Evolutionary conservation across 2,329 filamentous ascomycete genomes (phyloP), one percentile per base, ranked within the genome.

Genomic region (Xylaria sp.): DNA sequence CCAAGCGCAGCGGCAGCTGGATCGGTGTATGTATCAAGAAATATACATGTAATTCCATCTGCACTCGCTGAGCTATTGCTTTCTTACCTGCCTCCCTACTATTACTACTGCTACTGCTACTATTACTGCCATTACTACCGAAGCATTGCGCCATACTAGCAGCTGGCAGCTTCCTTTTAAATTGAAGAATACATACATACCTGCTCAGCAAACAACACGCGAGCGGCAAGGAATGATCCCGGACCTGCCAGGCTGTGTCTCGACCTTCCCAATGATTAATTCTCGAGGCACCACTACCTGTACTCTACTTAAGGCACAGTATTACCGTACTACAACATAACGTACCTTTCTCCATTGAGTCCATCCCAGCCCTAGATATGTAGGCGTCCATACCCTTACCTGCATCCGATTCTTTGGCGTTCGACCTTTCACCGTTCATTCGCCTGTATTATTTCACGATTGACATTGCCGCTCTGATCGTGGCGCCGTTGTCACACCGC

Each of bases 11-110:
- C 54, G 36, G 54, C 54, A 42, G 36, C 49, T 70, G 31, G 60
- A 70, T 69, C 67, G 61, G 67, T 70, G 60, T 67, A 70, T 70
- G 60, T 40, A 40, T 40, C 38, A 40, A 40, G 11, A 60, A 67
- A 65, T 65, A 62, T 38, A 59, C 66, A 31, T 66, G 53, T 65
- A 65, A 54, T 53, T 69, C 64, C 65, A 48, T 67, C 57, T 67
- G 46, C 51, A 48, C 59, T 66, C 20, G 63, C 54, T 57, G 66
- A 59, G 66, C 66, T 58, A 17, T 11, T 20, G n/a, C 44, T 44
- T 56, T 44, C 53, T 53, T n/a, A 31, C 33, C 38, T 60, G 17
- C 33, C 17, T 54, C 9, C 61, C 58, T 40, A 40, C 42, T 44
- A 44, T 17, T 17, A 20, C n/a, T 46, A 17, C 38, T 36, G 38